Base-by-base conservation (phyloP, 805 yeast genomes). In the Hanseniaspora mollemarum region DNA sequence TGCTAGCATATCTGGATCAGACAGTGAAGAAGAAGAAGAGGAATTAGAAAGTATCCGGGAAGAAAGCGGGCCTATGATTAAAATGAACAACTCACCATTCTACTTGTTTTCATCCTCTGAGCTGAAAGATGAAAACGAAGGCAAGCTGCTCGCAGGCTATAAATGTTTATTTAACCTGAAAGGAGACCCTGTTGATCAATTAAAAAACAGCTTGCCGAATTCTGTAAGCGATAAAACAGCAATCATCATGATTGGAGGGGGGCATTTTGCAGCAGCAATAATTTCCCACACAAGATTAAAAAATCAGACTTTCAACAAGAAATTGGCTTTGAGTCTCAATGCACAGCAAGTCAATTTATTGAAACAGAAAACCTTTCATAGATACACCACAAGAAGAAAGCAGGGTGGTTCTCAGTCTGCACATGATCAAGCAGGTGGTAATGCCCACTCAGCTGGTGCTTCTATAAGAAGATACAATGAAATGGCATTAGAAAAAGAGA, bases 401-500 rank as follows among this genome's bases (percentile, higher is more conserved):
- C 98, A 92, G 65, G 98, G 98, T 71, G 98, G 98, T 1, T 76
- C 96, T 0, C 98, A 92, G 63, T 77, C 88, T 56, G 88, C 96
- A 1, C 82, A 77, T 65, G 98, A 92, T 65, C 86, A 82, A 60
- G 83, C 95, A 0, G 77, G 83, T 57, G 97, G 98, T 3, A 90
- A 88, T 62, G 97, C 97, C 7, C 87, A 87, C 55, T 87, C 96
- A 24, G 98, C 96, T 0, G 98, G 98, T 46, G 83, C 96, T 1
- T 78, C 79, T 49, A 72, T 92, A 42, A 79, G 98, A 68, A 73
- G 98, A 54, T 80, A 87, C 59, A 90, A 88, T 59, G 98, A 92
- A 65, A 81, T 79, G 52, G 90, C 90, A 1, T 70, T 92, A 52
- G 76, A 76, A 51, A 72, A 74, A 49, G 98, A 92, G 55, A 79